A percentile compares a stretch with the other conserved stretches of the same genome.
These are phyloP conservation scores for Ustilago lituana DNA, from an alignment of 1,284 basidiomycete species.

Conservation along the genomic window DNA sequence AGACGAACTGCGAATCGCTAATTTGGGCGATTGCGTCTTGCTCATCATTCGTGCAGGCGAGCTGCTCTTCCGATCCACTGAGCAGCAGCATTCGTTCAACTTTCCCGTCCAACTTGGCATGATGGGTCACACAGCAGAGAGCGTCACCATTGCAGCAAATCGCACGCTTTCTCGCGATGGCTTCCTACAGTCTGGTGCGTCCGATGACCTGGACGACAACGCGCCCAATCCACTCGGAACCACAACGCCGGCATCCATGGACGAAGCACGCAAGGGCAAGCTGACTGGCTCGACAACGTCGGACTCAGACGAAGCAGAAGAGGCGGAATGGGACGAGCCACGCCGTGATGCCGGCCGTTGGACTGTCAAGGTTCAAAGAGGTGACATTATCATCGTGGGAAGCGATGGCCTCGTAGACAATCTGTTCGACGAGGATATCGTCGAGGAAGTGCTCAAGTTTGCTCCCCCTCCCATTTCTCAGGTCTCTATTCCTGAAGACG, in stretches of 20 bases:
- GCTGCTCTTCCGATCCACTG: slow-evolving; percentile 85
- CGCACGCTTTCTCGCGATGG: slow-evolving; percentile 52
- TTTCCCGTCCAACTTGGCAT: slow-evolving; percentile 89
- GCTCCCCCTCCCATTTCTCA: slow-evolving; percentile 36
- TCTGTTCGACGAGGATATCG: slow-evolving; percentile 91
- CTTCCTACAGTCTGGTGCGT: slow-evolving; percentile 48
- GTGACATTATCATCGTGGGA: slow-evolving; percentile 89
- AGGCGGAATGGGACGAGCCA: slow-evolving; percentile 61
- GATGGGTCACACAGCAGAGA: slow-evolving; percentile 74
- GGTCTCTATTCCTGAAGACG: slow-evolving; percentile 18
- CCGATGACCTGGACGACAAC: slow-evolving; percentile 52
- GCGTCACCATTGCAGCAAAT: slow-evolving; percentile 69
- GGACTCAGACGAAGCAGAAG: slow-evolving; percentile 48
- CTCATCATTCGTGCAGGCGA: slow-evolving; percentile 82
- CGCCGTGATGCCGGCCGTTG: slow-evolving; percentile 75
- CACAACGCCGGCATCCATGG: slow-evolving; percentile 35
- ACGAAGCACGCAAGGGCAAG: slow-evolving; percentile 30
- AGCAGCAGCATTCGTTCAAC: slow-evolving; percentile 97
- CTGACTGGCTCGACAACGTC: too few relatives aligned
- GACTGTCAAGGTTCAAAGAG: slow-evolving; percentile 80
- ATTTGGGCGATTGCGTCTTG: slow-evolving; percentile 85
- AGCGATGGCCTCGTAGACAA: slow-evolving; percentile 93
- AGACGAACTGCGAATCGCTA: slow-evolving; percentile 85
- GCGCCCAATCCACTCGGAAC: slow-evolving; percentile 48
- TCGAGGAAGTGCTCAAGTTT: slow-evolving; percentile 84